Evolutionary conservation across 192 early-diverging fungal genomes (phyloP), one percentile per base, ranked within the genome.

Genomic region (Kickxella alabastrina): DNA sequence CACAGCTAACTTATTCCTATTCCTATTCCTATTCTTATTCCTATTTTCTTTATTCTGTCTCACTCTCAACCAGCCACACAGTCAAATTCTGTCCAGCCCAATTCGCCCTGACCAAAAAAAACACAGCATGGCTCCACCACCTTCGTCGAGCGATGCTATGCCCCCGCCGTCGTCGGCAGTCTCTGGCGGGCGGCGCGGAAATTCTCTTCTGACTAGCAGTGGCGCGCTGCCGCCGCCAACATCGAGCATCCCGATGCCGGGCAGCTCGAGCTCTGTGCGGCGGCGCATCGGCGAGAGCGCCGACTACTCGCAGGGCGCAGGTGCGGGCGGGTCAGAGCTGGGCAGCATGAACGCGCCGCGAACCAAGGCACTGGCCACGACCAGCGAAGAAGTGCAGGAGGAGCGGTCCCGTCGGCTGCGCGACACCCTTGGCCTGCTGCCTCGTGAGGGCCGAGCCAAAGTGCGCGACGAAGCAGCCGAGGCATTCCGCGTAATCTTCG

Each of bases 401-500:
- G 56, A 75, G 23, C 49, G 72, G 21, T 25, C 59, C 17, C 65
- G 72, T 6, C 49, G 72, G 17, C 60, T 75, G 38, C 63, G 65
- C 55, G 65, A 63, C 48, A 50, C 49, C 26, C 60, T 68, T n/a
- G 71, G 64, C 3, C 21, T 68, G 5, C 10, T 50, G 32, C 51
- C 64, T 34, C 64, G 59, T 26, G 65, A 68, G 34, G 72, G 65
- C 3, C 59, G 58, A 1, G 52, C 59, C 37, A 68, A 68, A 40
- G 43, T 75, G 10, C 70, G 87, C 31, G 91, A 93, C 63, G 76
- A 81, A 26, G 80, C 82, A 13, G 89, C 85, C 14, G 79, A 85
- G 39, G 65, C 79, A 21, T 86, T 86, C 40, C 71, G 82, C 52
- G 54, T 79, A 14, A 73, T 75, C 22, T 93, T 93, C 59, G 86